Conservation (phyloP, 805 yeast genomes). For the Barnettozyma sucrosica region DNA sequence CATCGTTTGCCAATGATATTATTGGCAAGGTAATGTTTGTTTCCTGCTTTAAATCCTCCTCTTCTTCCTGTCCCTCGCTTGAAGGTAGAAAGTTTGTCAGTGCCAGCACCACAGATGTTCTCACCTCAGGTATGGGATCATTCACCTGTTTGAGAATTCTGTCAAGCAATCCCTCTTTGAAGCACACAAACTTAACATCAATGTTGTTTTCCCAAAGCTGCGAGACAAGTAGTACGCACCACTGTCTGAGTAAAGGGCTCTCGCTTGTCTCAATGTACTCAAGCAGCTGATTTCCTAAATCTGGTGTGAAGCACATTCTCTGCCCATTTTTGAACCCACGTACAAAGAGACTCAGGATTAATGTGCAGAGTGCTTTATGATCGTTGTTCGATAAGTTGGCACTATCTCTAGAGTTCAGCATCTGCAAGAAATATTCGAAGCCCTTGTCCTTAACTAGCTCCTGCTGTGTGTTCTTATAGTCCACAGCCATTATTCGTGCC, state of each 20-base stretch:
- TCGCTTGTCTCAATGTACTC: conserved; percentile 66
- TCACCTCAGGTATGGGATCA: conserved; percentile 93
- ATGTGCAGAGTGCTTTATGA: conserved; percentile 94
- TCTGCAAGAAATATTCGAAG: conserved; percentile 77
- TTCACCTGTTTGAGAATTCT: conserved; percentile 52
- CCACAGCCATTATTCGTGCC: conserved; percentile 97
- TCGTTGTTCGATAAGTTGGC: conserved; percentile 37
- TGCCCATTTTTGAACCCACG: conserved; percentile 78
- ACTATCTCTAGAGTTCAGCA: conserved; percentile 47
- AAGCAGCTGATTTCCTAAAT: conserved; percentile 61
- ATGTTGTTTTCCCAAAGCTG: conserved; percentile 69
- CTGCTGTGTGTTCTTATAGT: conserved; percentile 81
- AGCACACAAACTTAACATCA: conserved; percentile 68
- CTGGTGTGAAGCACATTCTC: conserved; percentile 68
- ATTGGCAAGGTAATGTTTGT: conserved; percentile 63
- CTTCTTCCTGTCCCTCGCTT: conserved; percentile 26
- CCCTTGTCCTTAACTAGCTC: conserved; percentile 91
- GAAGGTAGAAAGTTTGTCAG: conserved; percentile 62
- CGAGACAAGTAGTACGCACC: conserved; percentile 79
- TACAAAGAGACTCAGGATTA: conserved; percentile 79
- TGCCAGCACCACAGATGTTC: conserved; percentile 77
- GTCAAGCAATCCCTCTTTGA: conserved; percentile 56
- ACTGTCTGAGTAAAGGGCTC: conserved; percentile 82
- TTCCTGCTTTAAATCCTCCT: conserved; percentile 55
- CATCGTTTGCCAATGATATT: conserved; percentile 70